Conservation (phyloP, 2,329 filamentous ascomycete genomes). For the Orbilia ellipsospora region DNA sequence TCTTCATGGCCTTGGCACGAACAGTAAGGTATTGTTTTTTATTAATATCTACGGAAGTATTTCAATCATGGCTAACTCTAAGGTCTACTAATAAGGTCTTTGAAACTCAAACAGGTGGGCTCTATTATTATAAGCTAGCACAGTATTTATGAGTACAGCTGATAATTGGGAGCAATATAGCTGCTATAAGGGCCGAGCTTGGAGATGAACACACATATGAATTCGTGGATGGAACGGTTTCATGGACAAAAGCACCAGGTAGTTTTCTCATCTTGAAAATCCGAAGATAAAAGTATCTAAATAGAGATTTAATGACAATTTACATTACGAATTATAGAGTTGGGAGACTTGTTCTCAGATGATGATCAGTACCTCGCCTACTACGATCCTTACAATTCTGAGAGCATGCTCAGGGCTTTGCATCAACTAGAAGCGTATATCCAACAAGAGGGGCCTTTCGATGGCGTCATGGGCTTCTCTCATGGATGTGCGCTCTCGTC, state of each 20-base stretch:
- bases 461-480: constrained; percentile 35
- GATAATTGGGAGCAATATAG: not conserved
- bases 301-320: not conserved
- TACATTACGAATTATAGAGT: constrained; percentile 7
- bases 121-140: not conserved
- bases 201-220: constrained; percentile 38
- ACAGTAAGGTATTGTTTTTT: constrained; percentile 14
- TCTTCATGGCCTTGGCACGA: constrained; percentile 35
- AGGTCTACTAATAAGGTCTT: constrained; percentile 6
- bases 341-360: constrained; percentile 35
- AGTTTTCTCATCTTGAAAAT: not conserved
- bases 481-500: constrained; percentile 23
- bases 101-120: constrained; percentile 32
- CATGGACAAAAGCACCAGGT: constrained; percentile 41
- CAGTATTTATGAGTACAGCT: not conserved
- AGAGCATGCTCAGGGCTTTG: constrained; percentile 17
- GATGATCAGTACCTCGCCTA: constrained; percentile 45
- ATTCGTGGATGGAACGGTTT: constrained; percentile 39
- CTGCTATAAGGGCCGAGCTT: constrained; percentile 31
- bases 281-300: too few species aligned
- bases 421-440: constrained; percentile 24
- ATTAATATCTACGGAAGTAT: not conserved
- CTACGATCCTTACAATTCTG: constrained; percentile 27
- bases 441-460: constrained; percentile 35
- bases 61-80: not conserved